A percentile compares a stretch with the other conserved stretches of the same genome.
Evolutionary conservation across 106 monocot genomes (phyloP).

Genomic region (Chionographis japonica): DNA sequence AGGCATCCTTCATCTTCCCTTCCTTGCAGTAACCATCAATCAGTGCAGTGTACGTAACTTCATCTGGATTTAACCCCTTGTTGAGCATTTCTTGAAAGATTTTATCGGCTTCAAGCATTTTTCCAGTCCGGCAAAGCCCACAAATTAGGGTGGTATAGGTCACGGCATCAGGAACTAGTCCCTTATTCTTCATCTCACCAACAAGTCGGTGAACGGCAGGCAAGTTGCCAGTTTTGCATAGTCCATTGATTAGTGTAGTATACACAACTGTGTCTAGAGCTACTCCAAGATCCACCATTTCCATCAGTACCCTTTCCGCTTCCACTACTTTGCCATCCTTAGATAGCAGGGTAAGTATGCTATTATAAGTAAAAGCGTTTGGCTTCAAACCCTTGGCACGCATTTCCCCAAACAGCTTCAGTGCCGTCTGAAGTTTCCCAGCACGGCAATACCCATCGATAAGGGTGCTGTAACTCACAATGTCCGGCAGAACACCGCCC

Average conservation of each 20-base stretch:
- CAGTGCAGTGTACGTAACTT: slow-evolving; percentile 62
- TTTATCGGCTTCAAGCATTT: slow-evolving; percentile 44
- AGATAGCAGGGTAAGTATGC: slow-evolving; percentile 55
- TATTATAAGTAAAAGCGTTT: slow-evolving; percentile 68
- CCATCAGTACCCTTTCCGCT: slow-evolving; percentile 42
- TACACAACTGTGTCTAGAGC: slow-evolving; percentile 62
- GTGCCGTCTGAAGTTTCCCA: slow-evolving; percentile 46
- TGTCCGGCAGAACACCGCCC: slow-evolving; percentile 32
- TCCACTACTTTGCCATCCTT: slow-evolving; percentile 36
- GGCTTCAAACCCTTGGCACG: slow-evolving; percentile 40
- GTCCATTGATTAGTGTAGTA: slow-evolving; percentile 72
- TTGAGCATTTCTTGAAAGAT: slow-evolving; percentile 60
- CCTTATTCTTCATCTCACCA: slow-evolving; percentile 54
- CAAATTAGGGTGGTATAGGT: slow-evolving; percentile 72
- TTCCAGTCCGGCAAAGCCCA: slow-evolving; percentile 54
- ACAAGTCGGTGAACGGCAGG: slow-evolving; percentile 29
- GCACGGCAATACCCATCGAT: slow-evolving; percentile 59
- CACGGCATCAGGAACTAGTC: slow-evolving; percentile 44
- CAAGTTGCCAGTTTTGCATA: slow-evolving; percentile 44
- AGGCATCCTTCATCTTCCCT: slow-evolving; percentile 67
- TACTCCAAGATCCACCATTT: slow-evolving; percentile 49
- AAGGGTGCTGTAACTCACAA: slow-evolving; percentile 74
- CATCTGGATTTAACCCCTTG: slow-evolving; percentile 53
- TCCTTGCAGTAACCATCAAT: slow-evolving; percentile 81
- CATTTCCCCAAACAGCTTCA: slow-evolving; percentile 64